Evolutionary conservation across 2,329 filamentous ascomycete genomes (phyloP), one percentile per base, ranked within the genome.

Genomic region (Botrytis tulipae): DNA sequence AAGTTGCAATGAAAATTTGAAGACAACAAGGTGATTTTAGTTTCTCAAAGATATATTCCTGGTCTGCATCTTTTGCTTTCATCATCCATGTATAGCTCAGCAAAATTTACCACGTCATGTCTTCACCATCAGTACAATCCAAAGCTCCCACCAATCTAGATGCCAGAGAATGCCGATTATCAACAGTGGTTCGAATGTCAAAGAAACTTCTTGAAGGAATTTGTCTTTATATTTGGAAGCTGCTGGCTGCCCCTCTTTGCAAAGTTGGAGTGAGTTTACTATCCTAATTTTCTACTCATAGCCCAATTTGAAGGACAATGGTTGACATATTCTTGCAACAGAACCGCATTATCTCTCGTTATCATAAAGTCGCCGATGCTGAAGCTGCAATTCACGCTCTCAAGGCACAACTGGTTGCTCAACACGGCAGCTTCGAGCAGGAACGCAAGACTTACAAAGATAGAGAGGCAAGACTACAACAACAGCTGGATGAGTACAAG

Each of bases 261-360:
- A 22, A 35, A 48, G 2, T 1, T 37, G 25, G 1, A 16, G 29
- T 48, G 8, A 16, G 29, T 12, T n/a, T 12, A 1, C 8, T 16
- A 25, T 22, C 3, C 7, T 2, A 14, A 6, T 37, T 18, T 22
- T 18, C 16, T 16, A 9, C 61, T 3, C 8, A 29, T 42, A 29
- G 3, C 5, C 9, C 20, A 22, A n/a, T 25, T 8, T 4, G 0
- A 16, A 16, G 7, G 18, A 35, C 5, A 1, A n/a, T 32, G 1
- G n/a, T 7, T 16, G 22, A 66, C 20, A 9, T 10, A 10, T 16
- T 12, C 16, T 29, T 48, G 32, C 20, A 5, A 48, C 16, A 32
- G 29, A 48, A 35, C 6, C 29, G 16, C 44, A 16, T 46, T 0
- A 32, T 32, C 12, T 48, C 42, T 48, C 20, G 9, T 35, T 22